Percentiles rank a stretch among this genome's conserved stretches.
Evolutionary conservation across 148 eudicot genomes (phyloP).

Genomic region (Amaranthus palmeri): DNA sequence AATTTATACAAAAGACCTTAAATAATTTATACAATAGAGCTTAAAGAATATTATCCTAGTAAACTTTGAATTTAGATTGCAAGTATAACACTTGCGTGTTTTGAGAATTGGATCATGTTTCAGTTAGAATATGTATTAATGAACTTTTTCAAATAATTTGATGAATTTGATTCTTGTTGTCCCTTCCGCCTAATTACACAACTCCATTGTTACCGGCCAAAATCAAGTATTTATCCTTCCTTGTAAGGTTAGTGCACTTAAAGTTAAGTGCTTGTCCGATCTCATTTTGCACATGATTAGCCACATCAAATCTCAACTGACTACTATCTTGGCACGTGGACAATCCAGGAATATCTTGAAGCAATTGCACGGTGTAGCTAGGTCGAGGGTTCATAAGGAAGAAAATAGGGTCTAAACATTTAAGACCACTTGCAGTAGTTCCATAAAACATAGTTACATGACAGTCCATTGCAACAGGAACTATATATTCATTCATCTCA

Average conservation of each 20-base stretch:
- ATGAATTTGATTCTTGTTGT: too few relatives aligned
- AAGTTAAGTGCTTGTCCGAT: conserved; percentile 57
- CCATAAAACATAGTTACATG: conserved; percentile 74
- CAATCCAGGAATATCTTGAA: conserved; percentile 33
- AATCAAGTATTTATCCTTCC: conserved; percentile 80
- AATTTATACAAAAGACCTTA: background rate
- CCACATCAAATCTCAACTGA: conserved; percentile 44
- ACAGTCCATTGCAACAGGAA: conserved; percentile 26
- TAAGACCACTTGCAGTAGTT: conserved; percentile 68
- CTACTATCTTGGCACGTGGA: conserved; percentile 17
- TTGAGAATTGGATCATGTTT: too few relatives aligned
- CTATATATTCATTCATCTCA: conserved; percentile 20
- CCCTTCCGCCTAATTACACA: conserved; percentile 16
- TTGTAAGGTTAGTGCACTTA: conserved; percentile 63
- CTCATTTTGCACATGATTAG: conserved; percentile 61
- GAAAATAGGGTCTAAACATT: conserved; percentile 66
- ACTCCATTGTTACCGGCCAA: conserved; percentile 82
- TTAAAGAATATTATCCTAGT: background rate
- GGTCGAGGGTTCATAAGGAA: conserved; percentile 73
- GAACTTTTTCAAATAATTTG: too few relatives aligned
- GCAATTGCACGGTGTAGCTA: conserved; percentile 44
- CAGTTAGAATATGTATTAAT: too few relatives aligned
- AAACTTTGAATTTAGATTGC: too few relatives aligned
- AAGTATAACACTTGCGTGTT: too few relatives aligned
- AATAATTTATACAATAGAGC: background rate